Base-by-base conservation (phyloP, 2,329 filamentous ascomycete genomes). In the Mariannaea sp. region DNA sequence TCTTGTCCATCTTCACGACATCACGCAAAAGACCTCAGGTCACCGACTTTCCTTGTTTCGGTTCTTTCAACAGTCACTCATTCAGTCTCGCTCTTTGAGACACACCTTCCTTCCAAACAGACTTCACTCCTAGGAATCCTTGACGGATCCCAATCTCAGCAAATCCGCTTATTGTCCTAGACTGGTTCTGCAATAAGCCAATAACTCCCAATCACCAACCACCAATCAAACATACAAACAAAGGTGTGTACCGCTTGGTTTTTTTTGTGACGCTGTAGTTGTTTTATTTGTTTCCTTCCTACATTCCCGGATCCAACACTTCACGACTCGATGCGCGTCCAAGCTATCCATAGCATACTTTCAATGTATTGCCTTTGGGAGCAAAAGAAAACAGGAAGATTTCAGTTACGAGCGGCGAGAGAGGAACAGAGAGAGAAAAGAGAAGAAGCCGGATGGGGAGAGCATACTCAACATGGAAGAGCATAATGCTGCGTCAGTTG, bases 121-220 rank as follows among this genome's bases (percentile, higher is more conserved):
- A 43, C 41, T 35, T 33, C 39, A 14, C 17, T 38, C 20, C 22
- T 38, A 40, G 57, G 57, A 54, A 50, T 66, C 64, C 64, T 66
- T 49, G 64, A 66, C 62, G 64, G 64, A 66, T 61, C 52, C 58
- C 53, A 42, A 47, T 39, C 33, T 49, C 60, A 62, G 56, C 64
- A 62, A 58, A 53, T 60, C 64, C 63, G 60, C 56, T 42, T 26
- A 55, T 48, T 44, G 24, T 49, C 49, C 48, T 62, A 65, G 64
- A 66, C 64, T 56, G 64, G 64, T 59, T 66, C 64, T 66, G 64
- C 65, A 53, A 61, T 58, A 50, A 39, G 43, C 43, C 57, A 49
- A 56, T 43, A 58, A 27, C 46, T 17, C 41, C 20, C 49, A 27
- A 49, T 48, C 26, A 33, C 46, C 33, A 43, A 13, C 26, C 45